Evolutionary conservation across 2,329 filamentous ascomycete species (phyloP), one percentile per base, ranked within the genome.

Genomic region (Coniochaeta prunicola): DNA sequence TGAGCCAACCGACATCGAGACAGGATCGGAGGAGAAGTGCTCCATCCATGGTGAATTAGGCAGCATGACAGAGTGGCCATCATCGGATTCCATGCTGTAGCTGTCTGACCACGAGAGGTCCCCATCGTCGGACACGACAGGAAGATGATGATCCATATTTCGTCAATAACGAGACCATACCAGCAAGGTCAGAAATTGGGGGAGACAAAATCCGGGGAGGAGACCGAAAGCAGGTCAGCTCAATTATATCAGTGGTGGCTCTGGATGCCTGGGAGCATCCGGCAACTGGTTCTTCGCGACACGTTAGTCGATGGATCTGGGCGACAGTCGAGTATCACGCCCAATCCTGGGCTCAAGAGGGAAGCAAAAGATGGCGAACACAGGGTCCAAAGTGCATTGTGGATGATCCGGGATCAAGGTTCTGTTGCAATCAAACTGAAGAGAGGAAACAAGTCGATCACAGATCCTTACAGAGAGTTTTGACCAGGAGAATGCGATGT

Each of bases 121-220:
- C 66, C 73, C 71, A 64, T 75, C 72, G 66, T 75, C 74, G 59
- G 74, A 68, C 62, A 73, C 67, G 61, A 76, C 71, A 65, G 73
- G 68, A 66, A 77, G 69, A 68, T 73, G 69, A 64, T 66, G 71
- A 64, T 81, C 74, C 80, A 82, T 82, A 65, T 69, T 71, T 74
- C 73, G 73, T 75, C 67, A 73, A 65, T 74, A 71, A 68, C 71
- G 69, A 71, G 66, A 68, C 70, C 75, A 78, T 76, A 67, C 72
- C 74, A 70, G 64, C 60, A 19, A 61, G 58, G 62, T 61, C 53
- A 34, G 30, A n/a, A 34, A 31, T 31, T 55, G 7, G n/a, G 45
- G 45, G 13, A 30, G 30, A 55, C 53, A 33, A 33, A 3, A 24
- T 36, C 30, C 33, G 53, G n/a, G 33, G 30, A 31, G 50, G 9